phyloP scores from a whole-genome alignment of 768 basidiomycete species.

The Heimioporus sp. region DNA sequence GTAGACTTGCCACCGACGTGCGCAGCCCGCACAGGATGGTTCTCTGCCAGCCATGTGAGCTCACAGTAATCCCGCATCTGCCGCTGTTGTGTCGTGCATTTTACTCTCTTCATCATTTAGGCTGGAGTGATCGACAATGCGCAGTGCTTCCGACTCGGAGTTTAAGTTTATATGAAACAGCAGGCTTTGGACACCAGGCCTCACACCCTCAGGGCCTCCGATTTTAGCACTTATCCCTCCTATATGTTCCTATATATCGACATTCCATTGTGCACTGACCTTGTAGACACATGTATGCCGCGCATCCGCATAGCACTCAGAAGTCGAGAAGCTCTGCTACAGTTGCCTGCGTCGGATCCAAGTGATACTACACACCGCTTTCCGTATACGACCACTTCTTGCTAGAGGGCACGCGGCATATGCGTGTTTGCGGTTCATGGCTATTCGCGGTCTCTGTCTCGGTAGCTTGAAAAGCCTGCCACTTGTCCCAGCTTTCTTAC shows the following conservation, averaged over 20 bases:
- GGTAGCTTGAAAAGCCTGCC: slow-evolving; percentile 12
- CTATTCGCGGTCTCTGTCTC: slow-evolving; percentile 6
- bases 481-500: not conserved
- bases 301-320: slow-evolving; percentile 12
- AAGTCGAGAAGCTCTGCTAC: slow-evolving; percentile 16
- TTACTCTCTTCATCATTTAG: not conserved
- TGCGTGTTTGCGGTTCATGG: slow-evolving; percentile 17
- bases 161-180: too few relatives aligned
- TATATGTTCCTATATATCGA: not conserved
- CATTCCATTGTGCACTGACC: slow-evolving; percentile 1
- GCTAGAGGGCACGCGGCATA: slow-evolving; percentile 13
- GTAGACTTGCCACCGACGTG: not conserved
- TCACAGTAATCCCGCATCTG: too few relatives aligned
- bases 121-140: not conserved
- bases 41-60: too few relatives aligned
- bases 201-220: not conserved
- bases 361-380: slow-evolving; percentile 8
- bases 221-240: not conserved
- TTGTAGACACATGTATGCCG: not conserved
- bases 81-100: not conserved
- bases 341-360: slow-evolving; percentile 3
- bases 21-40: too few relatives aligned
- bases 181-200: not conserved
- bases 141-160: not conserved
- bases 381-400: slow-evolving; percentile 1